Evolutionary conservation across 257 asterid genomes (phyloP).

Genomic region (Scutellaria baicalensis): DNA sequence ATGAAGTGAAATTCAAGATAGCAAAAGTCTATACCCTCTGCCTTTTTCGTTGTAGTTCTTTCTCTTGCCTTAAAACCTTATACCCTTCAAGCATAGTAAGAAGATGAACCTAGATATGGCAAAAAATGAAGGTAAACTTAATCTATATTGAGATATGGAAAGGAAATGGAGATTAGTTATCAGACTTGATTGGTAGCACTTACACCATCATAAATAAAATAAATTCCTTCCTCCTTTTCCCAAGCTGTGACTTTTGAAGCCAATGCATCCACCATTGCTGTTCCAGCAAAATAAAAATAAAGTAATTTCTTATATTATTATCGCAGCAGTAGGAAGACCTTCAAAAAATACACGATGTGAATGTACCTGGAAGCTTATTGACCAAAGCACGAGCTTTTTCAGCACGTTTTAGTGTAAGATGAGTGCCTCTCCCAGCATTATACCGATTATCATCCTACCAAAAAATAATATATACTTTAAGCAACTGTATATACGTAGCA

Average conservation of each 20-base stretch:
- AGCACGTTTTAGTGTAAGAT: slow-evolving; percentile 84
- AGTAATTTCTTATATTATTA: background rate
- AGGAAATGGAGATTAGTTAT: background rate
- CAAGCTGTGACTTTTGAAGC: slow-evolving; percentile 62
- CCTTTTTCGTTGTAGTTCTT: slow-evolving; percentile 72
- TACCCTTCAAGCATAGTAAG: slow-evolving; percentile 79
- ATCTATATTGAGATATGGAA: background rate
- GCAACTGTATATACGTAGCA: background rate
- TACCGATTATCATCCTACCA: slow-evolving; percentile 85
- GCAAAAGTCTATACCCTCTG: slow-evolving; percentile 49
- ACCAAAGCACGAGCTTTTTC: slow-evolving; percentile 94
- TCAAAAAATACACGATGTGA: background rate
- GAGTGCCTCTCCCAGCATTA: slow-evolving; percentile 96
- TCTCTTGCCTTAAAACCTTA: slow-evolving; percentile 51
- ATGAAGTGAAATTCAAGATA: background rate
- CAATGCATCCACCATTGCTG: slow-evolving; percentile 83
- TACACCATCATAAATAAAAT: slow-evolving; percentile 84
- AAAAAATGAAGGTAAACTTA: background rate
- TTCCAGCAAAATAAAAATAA: slow-evolving; percentile 13
- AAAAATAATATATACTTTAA: slow-evolving; percentile 5
- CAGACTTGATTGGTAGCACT: slow-evolving; percentile 17
- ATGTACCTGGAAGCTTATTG: slow-evolving; percentile 81
- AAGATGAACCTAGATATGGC: slow-evolving; percentile 53
- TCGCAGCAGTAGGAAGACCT: slow-evolving; percentile 2
- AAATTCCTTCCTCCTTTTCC: slow-evolving; percentile 68